Base-by-base conservation (phyloP, 495 filamentous ascomycete genomes). In the Podospora fimiseda region DNA sequence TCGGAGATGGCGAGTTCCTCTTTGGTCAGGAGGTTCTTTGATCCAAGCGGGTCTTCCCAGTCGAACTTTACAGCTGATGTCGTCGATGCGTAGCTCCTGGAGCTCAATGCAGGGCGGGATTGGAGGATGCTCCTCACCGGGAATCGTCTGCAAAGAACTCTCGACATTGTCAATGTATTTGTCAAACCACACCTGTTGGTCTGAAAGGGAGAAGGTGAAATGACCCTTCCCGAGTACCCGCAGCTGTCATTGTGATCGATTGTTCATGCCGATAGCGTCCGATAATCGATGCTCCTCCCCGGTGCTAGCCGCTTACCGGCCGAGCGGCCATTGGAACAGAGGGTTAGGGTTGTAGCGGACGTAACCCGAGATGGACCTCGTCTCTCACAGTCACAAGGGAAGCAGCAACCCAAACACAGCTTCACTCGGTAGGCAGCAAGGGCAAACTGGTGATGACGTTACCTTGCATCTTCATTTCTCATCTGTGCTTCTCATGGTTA, bases 1-100 rank as follows among this genome's bases (percentile, higher is more conserved):
- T 95, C 90, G 21, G 86, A 78, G 47, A 97, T 87, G 9, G 90
- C 89, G 57, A 91, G 61, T 67, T 98, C 93, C 51, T 98, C 94
- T 60, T 91, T 86, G 9, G 89, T 94, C 57, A 87, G 81, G 21
- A 92, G 69, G 55, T 81, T 85, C 54, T 80, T 82, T 9, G 86
- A 77, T 22, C 73, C 78, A 33, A 97, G 75, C 11, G 93, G 93
- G 65, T 98, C 94, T 63, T 94, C 79, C 94, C 93, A 98, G 67
- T 92, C 81, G 69, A 96, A 96, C 49, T 60, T 57, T n/a, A 55
- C 7, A 37, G 33, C 36, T 16, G 59, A 37, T 23, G 64, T 30
- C 15, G 64, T 37, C 14, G 63, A 59, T 22, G 64, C 60, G 50
- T 55, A 63, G 56, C 42, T 48, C 27, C 64, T 52, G 5, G 37